phyloP scores from a whole-genome alignment of 2,329 filamentous ascomycete genomes.

The Cyanodermella asteris region DNA sequence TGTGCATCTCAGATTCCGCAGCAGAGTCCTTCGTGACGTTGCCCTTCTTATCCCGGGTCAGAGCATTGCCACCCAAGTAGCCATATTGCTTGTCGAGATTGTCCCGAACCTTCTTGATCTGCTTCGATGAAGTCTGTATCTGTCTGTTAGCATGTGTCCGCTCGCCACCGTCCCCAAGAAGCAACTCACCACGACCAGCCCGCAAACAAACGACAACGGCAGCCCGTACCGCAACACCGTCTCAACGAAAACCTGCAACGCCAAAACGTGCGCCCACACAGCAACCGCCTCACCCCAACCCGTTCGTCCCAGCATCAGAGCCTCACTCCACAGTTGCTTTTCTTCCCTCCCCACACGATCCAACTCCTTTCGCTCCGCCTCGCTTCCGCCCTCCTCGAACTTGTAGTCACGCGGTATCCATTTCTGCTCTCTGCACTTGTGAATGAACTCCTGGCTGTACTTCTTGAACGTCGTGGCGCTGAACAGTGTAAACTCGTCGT shows the following conservation, averaged over 20 bases:
- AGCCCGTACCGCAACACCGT: constrained; percentile 91
- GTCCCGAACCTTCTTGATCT: constrained; percentile 55
- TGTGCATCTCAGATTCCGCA: constrained; percentile 55
- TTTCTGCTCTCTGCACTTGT: constrained; percentile 78
- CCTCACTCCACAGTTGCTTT: constrained; percentile 81
- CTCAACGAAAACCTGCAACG: constrained; percentile 86
- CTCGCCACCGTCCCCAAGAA: constrained; percentile 1
- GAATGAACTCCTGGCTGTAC: constrained; percentile 62
- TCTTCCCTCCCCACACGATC: constrained; percentile 66
- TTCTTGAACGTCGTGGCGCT: constrained; percentile 90
- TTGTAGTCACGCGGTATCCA: constrained; percentile 93
- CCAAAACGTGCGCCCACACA: constrained; percentile 85
- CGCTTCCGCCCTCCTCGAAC: constrained; percentile 70
- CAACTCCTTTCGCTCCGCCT: constrained; percentile 74
- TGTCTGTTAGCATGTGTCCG: constrained; percentile 1
- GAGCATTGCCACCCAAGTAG: constrained; percentile 84
- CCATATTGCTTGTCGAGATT: constrained; percentile 68
- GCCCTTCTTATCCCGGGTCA: constrained; percentile 83
- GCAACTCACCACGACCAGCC: constrained; percentile 55
- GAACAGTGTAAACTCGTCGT: constrained; percentile 77
- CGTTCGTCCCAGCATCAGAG: constrained; percentile 65
- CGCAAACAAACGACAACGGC: constrained; percentile 72
- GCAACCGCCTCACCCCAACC: constrained; percentile 91
- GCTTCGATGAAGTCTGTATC: constrained; percentile 56
- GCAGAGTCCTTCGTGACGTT: constrained; percentile 68